Percentiles rank a stretch among this genome's conserved stretches.
Conservation (phyloP, 192 early-diverging fungal species). For the Borealophlyctis nickersoniae region DNA sequence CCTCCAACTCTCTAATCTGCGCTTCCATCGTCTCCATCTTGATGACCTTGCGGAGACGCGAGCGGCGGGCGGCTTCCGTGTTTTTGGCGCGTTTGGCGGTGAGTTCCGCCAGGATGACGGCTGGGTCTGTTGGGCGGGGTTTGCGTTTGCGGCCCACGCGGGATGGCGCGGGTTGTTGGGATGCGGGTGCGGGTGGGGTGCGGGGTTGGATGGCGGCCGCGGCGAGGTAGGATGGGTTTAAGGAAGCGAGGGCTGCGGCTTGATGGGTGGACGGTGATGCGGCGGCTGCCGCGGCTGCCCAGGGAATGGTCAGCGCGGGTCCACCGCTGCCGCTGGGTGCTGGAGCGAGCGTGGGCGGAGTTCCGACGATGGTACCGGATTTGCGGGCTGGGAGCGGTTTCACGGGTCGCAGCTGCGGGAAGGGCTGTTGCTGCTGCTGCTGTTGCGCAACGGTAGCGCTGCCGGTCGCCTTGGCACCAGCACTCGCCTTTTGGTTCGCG, state of each 20-base stretch:
- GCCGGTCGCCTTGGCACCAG: neutral
- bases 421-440: too few relatives aligned
- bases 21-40: conserved; percentile 74
- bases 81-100: conserved; percentile 48
- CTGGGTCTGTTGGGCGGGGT: conserved; percentile 37
- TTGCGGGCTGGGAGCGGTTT: neutral
- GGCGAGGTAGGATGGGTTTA: neutral
- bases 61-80: conserved; percentile 92
- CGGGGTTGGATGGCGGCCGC: neutral
- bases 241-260: neutral
- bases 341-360: neutral
- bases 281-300: neutral
- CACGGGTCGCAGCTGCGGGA: too few relatives aligned
- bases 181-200: neutral
- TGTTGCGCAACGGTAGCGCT: too few relatives aligned
- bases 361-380: neutral
- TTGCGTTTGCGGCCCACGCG: conserved; percentile 39
- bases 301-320: neutral
- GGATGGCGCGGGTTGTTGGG: neutral
- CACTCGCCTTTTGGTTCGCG: neutral
- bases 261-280: neutral
- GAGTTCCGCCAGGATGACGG: conserved; percentile 22
- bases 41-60: conserved; percentile 82
- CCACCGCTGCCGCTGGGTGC: neutral
- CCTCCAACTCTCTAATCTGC: conserved; percentile 59